Conservation (phyloP, 257 asterid species). For the Thymus quinquecostatus region DNA sequence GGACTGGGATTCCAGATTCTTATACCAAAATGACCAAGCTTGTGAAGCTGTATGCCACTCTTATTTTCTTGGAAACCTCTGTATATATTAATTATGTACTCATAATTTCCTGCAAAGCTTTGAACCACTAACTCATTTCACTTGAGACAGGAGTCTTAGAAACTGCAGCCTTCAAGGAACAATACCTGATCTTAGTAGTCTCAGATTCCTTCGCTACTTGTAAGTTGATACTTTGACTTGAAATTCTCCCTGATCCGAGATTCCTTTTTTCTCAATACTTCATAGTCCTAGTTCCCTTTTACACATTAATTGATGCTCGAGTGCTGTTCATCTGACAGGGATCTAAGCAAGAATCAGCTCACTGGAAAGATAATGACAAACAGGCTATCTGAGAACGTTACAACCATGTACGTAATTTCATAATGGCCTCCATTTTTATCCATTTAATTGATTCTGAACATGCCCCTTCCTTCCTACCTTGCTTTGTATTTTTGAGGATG, state of each 20-base stretch:
- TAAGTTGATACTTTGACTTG: constrained; percentile 28
- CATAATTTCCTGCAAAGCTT: no score
- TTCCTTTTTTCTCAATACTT: not conserved
- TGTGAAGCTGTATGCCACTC: constrained; percentile 34
- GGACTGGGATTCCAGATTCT: constrained; percentile 49
- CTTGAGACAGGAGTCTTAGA: constrained; percentile 52
- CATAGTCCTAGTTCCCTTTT: not conserved
- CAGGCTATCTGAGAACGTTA: constrained; percentile 44
- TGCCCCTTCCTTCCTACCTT: not conserved
- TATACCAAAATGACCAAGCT: constrained; percentile 41
- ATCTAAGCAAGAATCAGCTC: constrained; percentile 53
- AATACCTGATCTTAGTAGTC: constrained; percentile 49
- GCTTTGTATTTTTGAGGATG: not conserved
- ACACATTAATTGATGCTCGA: not conserved
- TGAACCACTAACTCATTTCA: constrained; percentile 4
- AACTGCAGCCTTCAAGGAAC: constrained; percentile 60
- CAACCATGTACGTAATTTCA: constrained; percentile 48
- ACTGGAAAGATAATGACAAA: constrained; percentile 43
- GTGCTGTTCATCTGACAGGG: constrained; percentile 43
- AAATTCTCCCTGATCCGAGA: not conserved
- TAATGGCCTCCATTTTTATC: constrained; percentile 1
- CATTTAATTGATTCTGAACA: not conserved
- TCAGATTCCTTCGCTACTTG: constrained; percentile 50
- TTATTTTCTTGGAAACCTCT: no score
- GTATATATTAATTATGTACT: no score